phyloP scores from a whole-genome alignment of 2,329 filamentous ascomycete species.

The Phaeosphaeria sp. region DNA sequence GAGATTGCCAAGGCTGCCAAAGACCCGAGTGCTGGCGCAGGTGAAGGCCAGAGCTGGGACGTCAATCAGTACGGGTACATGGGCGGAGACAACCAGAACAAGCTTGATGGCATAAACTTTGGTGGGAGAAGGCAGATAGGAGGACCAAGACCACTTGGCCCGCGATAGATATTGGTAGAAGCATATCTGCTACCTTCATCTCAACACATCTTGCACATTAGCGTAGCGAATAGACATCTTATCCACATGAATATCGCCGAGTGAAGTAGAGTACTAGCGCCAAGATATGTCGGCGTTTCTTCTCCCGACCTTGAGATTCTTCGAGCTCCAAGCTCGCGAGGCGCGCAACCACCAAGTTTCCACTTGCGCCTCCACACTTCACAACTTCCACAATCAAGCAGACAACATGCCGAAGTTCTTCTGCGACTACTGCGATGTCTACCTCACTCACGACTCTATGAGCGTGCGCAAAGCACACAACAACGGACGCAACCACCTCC shows the following conservation, averaged over 20 bases:
- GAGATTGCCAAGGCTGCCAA: constrained; percentile 65
- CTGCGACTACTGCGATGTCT: constrained; percentile 99
- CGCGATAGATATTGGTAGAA: constrained; percentile 9
- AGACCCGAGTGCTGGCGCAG: constrained; percentile 66
- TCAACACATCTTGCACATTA: constrained; percentile 1
- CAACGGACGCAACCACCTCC: constrained; percentile 91
- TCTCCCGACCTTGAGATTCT: constrained; percentile 26
- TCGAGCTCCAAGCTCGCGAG: constrained; percentile 27
- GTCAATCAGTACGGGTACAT: constrained; percentile 79
- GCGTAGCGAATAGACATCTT: neutral
- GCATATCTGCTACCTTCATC: neutral
- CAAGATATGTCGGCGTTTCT: constrained; percentile 23
- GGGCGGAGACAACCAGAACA: constrained; percentile 77
- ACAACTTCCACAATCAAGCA: neutral
- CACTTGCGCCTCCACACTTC: neutral
- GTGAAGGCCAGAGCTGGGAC: constrained; percentile 76
- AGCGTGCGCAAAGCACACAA: constrained; percentile 99
- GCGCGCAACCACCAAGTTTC: constrained; percentile 10
- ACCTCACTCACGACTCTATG: constrained; percentile 99
- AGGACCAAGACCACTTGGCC: constrained; percentile 71
- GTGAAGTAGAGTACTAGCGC: neutral
- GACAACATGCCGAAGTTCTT: constrained; percentile 37
- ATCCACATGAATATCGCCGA: neutral
- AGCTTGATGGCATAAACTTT: constrained; percentile 64
- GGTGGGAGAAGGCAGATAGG: constrained; percentile 78